Evolutionary conservation across 805 yeast species (phyloP).

Genomic region (Wickerhamiella brachini): DNA sequence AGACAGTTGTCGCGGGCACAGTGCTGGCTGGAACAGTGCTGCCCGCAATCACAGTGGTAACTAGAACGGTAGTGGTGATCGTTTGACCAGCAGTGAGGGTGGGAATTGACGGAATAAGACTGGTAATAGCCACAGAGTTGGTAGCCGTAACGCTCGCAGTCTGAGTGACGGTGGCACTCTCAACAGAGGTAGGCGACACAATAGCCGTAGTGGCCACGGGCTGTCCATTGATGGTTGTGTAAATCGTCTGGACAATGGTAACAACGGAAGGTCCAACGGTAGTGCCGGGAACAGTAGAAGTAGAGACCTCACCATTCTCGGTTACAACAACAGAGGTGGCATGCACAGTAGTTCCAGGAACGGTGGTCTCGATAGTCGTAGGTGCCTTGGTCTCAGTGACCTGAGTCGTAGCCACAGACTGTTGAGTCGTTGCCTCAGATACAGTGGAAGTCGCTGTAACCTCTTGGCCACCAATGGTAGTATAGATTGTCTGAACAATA

Average conservation of each 20-base stretch:
- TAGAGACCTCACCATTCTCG: not conserved
- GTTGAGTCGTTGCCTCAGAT: not conserved
- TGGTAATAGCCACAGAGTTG: not conserved
- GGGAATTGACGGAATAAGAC: not conserved
- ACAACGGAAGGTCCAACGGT: not conserved
- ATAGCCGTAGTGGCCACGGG: not conserved
- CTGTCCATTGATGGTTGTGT: not conserved
- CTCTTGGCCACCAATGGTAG: not conserved
- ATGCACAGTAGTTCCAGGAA: not conserved
- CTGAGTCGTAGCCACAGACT: not conserved
- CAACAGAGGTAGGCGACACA: not conserved
- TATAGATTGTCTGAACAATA: not conserved
- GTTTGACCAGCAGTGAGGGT: not conserved
- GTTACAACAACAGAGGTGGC: not conserved
- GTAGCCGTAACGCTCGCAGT: not conserved
- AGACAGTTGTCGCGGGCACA: not conserved
- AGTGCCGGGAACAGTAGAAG: not conserved
- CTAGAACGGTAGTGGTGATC: not conserved
- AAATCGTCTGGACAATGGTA: not conserved
- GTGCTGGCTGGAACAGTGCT: not conserved
- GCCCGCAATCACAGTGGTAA: not conserved
- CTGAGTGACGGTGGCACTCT: not conserved
- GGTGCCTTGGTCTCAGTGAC: not conserved
- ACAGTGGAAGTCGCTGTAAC: not conserved
- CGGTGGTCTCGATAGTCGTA: not conserved